Conservation (phyloP, 192 early-diverging fungal species). For the Backusella parvicylindrica region DNA sequence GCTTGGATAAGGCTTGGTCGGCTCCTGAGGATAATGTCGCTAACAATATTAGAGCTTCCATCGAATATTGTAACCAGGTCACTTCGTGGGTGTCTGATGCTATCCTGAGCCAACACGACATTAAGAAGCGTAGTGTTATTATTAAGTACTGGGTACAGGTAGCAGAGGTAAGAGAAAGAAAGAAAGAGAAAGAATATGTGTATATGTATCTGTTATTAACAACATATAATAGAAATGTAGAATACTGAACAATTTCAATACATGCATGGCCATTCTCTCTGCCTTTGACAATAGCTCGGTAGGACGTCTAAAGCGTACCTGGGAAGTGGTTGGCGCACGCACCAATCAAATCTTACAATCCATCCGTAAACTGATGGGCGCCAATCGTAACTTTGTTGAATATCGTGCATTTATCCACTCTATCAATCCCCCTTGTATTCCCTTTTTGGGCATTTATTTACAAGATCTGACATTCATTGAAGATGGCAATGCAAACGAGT, state of each 20-base stretch:
- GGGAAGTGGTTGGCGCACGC: conserved; percentile 62
- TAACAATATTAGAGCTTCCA: conserved; percentile 85
- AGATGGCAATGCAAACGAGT: conserved; percentile 76
- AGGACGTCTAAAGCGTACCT: conserved; percentile 86
- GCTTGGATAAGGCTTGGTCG: conserved; percentile 84
- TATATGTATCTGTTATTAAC: not conserved
- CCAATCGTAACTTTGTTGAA: conserved; percentile 74
- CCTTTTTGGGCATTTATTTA: conserved; percentile 83
- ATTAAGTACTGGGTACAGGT: conserved; percentile 85
- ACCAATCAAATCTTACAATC: conserved; percentile 57
- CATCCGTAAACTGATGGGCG: conserved; percentile 71
- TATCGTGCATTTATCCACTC: conserved; percentile 83
- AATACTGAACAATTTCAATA: conserved; percentile 88
- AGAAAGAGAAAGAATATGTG: not conserved
- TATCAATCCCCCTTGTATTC: conserved; percentile 75
- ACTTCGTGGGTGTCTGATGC: conserved; percentile 85
- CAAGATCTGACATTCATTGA: conserved; percentile 91
- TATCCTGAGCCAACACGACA: conserved; percentile 77
- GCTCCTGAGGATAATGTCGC: conserved; percentile 58
- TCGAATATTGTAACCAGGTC: conserved; percentile 75
- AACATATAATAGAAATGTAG: conserved; percentile 52
- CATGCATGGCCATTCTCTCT: conserved; percentile 81
- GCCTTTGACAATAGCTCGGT: conserved; percentile 86
- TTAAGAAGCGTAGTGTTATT: conserved; percentile 68
- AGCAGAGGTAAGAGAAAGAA: conserved; percentile 49